Evolutionary conservation across 345 rosid species (phyloP).

Genomic region (rapeseed (Brassica napus)): Da-Ae NC_063446.1:34564001-34564500

Average conservation of each 20-base stretch:
- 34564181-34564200: constrained; percentile 86
- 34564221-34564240: constrained; percentile 86
- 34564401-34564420: background rate
- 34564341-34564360: background rate
- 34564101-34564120: constrained; percentile 79
- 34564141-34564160: constrained; percentile 89
- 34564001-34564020: constrained; percentile 2
- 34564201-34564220: constrained; percentile 99
- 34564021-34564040: constrained; percentile 5
- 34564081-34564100: constrained; percentile 83
- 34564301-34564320: too few species aligned
- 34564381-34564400: constrained; percentile 14
- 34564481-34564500: constrained; percentile 17
- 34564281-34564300: background rate
- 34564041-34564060: background rate
- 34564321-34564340: background rate
- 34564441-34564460: background rate
- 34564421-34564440: background rate
- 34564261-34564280: constrained; percentile 27
- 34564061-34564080: background rate
- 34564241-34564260: constrained; percentile 81
- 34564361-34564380: background rate
- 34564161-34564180: constrained; percentile 89
- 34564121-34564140: constrained; percentile 76
- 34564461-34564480: background rate